phyloP scores from a whole-genome alignment of 805 yeast species.

The Myxozyma kluyveri region DNA sequence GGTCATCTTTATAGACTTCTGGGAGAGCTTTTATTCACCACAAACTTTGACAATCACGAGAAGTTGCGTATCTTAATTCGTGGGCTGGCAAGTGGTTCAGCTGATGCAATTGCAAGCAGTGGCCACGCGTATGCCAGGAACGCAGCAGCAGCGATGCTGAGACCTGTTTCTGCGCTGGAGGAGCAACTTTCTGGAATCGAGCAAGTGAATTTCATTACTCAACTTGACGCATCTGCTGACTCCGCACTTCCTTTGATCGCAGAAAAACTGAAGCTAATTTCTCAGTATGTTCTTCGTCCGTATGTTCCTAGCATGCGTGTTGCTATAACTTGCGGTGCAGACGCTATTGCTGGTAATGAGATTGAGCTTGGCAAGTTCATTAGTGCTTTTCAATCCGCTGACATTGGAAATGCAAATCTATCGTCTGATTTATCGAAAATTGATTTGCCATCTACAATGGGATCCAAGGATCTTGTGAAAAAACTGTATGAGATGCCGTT shows the following conservation, averaged over 20 bases:
- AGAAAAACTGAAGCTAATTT: slow-evolving; percentile 51
- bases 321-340: slow-evolving; percentile 59
- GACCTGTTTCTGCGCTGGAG: slow-evolving; percentile 56
- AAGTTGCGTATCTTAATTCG: slow-evolving; percentile 73
- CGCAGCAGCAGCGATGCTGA: slow-evolving; percentile 61
- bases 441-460: too few species aligned
- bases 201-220: slow-evolving; percentile 68
- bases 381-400: slow-evolving; percentile 8
- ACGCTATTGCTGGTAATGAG: slow-evolving; percentile 24
- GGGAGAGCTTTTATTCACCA: slow-evolving; percentile 62
- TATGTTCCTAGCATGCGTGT: slow-evolving; percentile 41
- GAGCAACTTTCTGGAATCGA: slow-evolving; percentile 72
- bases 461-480: slow-evolving; percentile 30
- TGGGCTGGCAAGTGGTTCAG: slow-evolving; percentile 69
- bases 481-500: slow-evolving; percentile 71
- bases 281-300: slow-evolving; percentile 24
- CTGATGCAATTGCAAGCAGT: slow-evolving; percentile 75
- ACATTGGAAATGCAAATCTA: slow-evolving; percentile 27
- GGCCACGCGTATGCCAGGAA: slow-evolving; percentile 84
- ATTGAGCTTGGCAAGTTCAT: slow-evolving; percentile 13
- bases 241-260: slow-evolving; percentile 53
- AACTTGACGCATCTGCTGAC: slow-evolving; percentile 54
- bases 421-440: slow-evolving; percentile 8
- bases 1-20: slow-evolving; percentile 61
- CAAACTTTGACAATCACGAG: slow-evolving; percentile 63